phyloP scores from a whole-genome alignment of 768 basidiomycete genomes.

The Mycena chlorophos region DNA sequence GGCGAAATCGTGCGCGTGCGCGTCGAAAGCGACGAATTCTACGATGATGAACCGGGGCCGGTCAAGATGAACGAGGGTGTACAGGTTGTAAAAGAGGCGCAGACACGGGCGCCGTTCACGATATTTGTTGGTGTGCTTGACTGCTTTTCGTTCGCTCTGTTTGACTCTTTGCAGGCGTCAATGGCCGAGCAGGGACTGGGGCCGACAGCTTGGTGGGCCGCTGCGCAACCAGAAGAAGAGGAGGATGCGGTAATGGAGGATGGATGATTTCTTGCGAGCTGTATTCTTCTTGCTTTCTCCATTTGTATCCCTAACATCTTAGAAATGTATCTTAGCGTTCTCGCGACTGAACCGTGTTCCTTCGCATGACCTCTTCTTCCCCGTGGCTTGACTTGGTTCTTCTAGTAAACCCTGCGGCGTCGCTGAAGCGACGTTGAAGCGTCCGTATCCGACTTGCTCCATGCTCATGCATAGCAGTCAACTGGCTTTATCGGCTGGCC shows the following conservation, averaged over 20 bases:
- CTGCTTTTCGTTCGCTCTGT: not conserved
- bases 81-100: constrained; percentile 49
- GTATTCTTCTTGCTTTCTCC: not conserved
- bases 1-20: constrained; percentile 76
- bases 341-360: not conserved
- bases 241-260: constrained; percentile 43
- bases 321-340: not conserved
- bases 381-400: not conserved
- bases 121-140: constrained; percentile 53
- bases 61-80: constrained; percentile 75
- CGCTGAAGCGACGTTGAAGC: too few relatives aligned
- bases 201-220: constrained; percentile 74
- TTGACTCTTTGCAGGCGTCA: constrained; percentile 68
- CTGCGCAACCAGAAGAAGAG: constrained; percentile 43
- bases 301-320: constrained; percentile 15
- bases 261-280: constrained; percentile 22
- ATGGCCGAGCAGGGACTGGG: constrained; percentile 84
- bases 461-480: too few relatives aligned
- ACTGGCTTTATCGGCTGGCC: too few relatives aligned
- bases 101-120: constrained; percentile 62
- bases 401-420: too few relatives aligned
- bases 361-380: not conserved
- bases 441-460: too few relatives aligned
- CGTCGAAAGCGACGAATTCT: constrained; percentile 80
- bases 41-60: constrained; percentile 84